Conservation (phyloP, 75 land plant genomes). For the Pseudotsuga menziesii region DNA sequence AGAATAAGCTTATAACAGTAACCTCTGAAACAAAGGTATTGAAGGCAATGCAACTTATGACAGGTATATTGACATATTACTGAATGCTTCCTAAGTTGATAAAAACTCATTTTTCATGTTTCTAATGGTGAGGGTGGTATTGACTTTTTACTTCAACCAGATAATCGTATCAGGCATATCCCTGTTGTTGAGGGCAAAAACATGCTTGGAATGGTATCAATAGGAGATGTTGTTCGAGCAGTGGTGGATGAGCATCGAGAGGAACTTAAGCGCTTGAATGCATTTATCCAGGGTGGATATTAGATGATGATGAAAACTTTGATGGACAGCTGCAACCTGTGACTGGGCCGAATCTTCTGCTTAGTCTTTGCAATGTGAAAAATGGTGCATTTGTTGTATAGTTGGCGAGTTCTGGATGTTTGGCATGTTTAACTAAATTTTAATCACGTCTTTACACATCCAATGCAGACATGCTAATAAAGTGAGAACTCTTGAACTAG, state of each 20-base stretch:
- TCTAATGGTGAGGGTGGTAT: background rate
- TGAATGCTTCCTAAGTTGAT: background rate
- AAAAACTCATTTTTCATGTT: background rate
- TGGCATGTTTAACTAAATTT: too few relatives aligned
- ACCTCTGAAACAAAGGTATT: constrained; percentile 87
- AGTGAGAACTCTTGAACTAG: too few relatives aligned
- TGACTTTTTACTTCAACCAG: constrained; percentile 30
- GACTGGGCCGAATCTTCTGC: too few relatives aligned
- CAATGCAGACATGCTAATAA: too few relatives aligned
- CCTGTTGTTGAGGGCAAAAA: constrained; percentile 76
- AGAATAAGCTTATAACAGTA: constrained; percentile 98
- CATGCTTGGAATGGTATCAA: constrained; percentile 97
- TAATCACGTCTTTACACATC: too few relatives aligned
- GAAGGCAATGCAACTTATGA: constrained; percentile 96
- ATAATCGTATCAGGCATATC: constrained; percentile 95
- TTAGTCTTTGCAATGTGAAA: too few relatives aligned
- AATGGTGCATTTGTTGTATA: too few relatives aligned
- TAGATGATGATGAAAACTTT: constrained; percentile 23
- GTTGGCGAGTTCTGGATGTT: too few relatives aligned
- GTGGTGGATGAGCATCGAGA: constrained; percentile 94
- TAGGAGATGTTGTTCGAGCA: constrained; percentile 97
- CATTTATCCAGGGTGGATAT: constrained; percentile 95
- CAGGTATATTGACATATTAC: constrained; percentile 40
- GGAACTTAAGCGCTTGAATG: constrained; percentile 84
- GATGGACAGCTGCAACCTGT: too few relatives aligned